phyloP scores from a whole-genome alignment of 495 filamentous ascomycete species.

The Hypoxylon perforatum region DNA sequence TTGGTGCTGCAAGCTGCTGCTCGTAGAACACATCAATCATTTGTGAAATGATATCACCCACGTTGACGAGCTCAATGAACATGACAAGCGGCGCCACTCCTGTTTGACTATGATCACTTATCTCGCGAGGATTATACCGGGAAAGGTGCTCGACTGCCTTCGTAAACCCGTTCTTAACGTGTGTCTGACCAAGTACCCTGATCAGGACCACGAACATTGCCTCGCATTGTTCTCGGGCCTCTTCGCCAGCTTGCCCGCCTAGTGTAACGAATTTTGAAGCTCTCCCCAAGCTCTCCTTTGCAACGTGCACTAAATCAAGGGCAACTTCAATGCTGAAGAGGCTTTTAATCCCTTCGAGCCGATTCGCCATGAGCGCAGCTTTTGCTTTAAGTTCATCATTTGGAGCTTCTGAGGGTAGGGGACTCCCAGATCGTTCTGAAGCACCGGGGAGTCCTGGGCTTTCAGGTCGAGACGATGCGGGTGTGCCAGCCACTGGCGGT shows the following conservation, averaged over 20 bases:
- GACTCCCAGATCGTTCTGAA: conserved; percentile 53
- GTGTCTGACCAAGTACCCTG: conserved; percentile 83
- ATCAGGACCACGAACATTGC: conserved; percentile 87
- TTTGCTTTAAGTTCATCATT: conserved; percentile 95
- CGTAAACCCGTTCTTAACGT: conserved; percentile 91
- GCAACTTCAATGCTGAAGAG: conserved; percentile 98
- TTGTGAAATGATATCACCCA: conserved; percentile 97
- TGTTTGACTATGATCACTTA: conserved; percentile 71
- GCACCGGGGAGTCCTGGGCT: conserved; percentile 51
- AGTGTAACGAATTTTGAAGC: conserved; percentile 82
- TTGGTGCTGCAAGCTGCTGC: conserved; percentile 85
- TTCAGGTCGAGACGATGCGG: conserved; percentile 58
- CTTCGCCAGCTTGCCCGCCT: conserved; percentile 80
- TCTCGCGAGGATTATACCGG: conserved; percentile 89
- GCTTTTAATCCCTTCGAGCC: conserved; percentile 90
- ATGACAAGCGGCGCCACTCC: conserved; percentile 93
- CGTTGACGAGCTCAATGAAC: conserved; percentile 97
- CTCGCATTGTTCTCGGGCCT: conserved; percentile 90
- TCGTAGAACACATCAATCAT: conserved; percentile 99
- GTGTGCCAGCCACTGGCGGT: conserved; percentile 37
- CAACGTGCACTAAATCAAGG: conserved; percentile 84
- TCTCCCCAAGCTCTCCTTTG: conserved; percentile 90
- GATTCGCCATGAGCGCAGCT: conserved; percentile 93
- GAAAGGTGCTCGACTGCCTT: conserved; percentile 92
- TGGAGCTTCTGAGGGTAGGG: conserved; percentile 71